Conservation (phyloP, 75 land plant species). For the Azolla pinnata region DNA sequence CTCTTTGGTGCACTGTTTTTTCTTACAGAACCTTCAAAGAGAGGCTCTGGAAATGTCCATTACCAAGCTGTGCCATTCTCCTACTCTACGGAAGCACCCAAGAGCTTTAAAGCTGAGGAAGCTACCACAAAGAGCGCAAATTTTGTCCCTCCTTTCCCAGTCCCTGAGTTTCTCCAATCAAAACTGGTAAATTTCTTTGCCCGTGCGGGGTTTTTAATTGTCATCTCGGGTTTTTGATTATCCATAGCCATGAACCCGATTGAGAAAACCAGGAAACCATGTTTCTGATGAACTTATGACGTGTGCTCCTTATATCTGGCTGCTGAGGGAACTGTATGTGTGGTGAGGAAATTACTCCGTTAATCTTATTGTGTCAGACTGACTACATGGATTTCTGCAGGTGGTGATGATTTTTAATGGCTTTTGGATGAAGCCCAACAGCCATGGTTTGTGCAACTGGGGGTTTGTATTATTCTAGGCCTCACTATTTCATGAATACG, state of each 20-base stretch:
- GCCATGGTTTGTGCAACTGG: no score
- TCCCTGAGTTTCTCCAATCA: conserved; percentile 50
- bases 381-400: neutral
- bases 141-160: conserved; percentile 55
- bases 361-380: neutral
- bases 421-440: no score
- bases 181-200: conserved; percentile 39
- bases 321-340: conserved; percentile 2
- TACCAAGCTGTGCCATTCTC: conserved; percentile 57
- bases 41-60: no score
- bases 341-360: conserved; percentile 1
- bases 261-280: no score
- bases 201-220: neutral
- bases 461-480: no score
- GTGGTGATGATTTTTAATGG: no score
- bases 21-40: conserved; percentile 23
- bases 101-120: conserved; percentile 19
- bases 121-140: conserved; percentile 8
- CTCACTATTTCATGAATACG: no score
- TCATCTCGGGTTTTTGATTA: neutral
- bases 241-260: no score
- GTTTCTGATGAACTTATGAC: no score
- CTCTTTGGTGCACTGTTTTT: conserved; percentile 6
- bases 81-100: conserved; percentile 27
- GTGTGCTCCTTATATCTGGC: no score